phyloP scores from a whole-genome alignment of 1,284 basidiomycete species.

The Thelephora terrestris region DNA sequence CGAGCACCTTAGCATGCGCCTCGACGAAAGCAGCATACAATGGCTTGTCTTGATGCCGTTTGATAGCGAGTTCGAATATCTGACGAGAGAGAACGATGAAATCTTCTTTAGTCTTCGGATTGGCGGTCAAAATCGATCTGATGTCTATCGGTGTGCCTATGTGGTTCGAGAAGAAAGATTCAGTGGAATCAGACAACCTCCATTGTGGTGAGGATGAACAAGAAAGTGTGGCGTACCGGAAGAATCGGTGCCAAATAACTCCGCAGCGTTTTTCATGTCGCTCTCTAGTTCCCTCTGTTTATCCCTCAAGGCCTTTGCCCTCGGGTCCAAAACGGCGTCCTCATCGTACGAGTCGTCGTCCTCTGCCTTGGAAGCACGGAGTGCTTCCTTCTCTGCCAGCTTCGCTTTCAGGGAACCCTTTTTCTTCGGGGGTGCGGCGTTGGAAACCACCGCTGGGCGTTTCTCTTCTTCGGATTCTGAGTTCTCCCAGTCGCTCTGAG shows the following conservation, averaged over 20 bases:
- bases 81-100: conserved; percentile 63
- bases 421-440: conserved; percentile 65
- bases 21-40: conserved; percentile 78
- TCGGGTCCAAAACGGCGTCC: conserved; percentile 72
- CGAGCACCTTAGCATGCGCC: conserved; percentile 65
- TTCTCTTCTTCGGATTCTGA: conserved; percentile 70
- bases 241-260: conserved; percentile 60
- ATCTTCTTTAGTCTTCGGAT: conserved; percentile 81
- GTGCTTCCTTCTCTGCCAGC: conserved; percentile 81
- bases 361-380: conserved; percentile 37
- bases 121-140: conserved; percentile 56
- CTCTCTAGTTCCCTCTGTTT: conserved; percentile 74
- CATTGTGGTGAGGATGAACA: not conserved
- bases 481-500: conserved; percentile 90
- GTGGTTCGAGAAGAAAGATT: not conserved
- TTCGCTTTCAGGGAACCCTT: conserved; percentile 86
- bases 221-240: not conserved
- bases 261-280: conserved; percentile 76
- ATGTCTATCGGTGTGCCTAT: conserved; percentile 59
- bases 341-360: conserved; percentile 51
- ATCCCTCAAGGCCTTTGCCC: conserved; percentile 66
- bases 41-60: conserved; percentile 70
- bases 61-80: conserved; percentile 66
- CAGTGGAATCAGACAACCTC: conserved; percentile 1
- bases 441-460: conserved; percentile 29